Evolutionary conservation across 1,284 basidiomycete genomes (phyloP).

Genomic region (Apiotrichum veenhuisii): DNA sequence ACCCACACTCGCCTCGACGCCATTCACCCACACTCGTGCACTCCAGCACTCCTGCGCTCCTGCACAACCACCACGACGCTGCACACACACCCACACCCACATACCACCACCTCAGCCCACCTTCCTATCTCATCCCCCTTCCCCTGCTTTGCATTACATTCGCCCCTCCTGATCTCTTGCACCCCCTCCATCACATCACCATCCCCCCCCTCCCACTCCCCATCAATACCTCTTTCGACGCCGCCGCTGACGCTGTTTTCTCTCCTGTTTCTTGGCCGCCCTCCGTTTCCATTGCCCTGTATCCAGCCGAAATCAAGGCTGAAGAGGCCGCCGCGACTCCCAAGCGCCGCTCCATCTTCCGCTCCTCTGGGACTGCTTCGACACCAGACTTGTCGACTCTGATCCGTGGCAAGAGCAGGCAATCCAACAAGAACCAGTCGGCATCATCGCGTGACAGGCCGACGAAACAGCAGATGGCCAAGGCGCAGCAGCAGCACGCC

Average conservation of each 20-base stretch:
- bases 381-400: constrained; percentile 83
- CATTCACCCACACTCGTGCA: too few relatives aligned
- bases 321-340: constrained; percentile 22
- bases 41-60: too few relatives aligned
- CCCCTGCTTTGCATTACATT: not conserved
- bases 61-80: too few relatives aligned
- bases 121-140: not conserved
- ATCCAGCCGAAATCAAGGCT: constrained; percentile 29
- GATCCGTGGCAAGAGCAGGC: constrained; percentile 64
- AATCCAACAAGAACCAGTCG: constrained; percentile 1
- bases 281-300: not conserved
- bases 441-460: not conserved
- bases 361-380: constrained; percentile 78
- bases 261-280: not conserved
- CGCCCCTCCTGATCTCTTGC: not conserved
- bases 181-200: not conserved
- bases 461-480: not conserved
- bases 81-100: too few relatives aligned
- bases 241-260: not conserved
- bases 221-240: not conserved
- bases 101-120: too few relatives aligned
- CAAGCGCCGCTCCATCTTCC: constrained; percentile 76
- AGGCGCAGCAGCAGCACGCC: not conserved
- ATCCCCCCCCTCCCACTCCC: not conserved
- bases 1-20: too few relatives aligned